A percentile compares a stretch with the other conserved stretches of the same genome.
These are phyloP conservation scores for Termitomyces sp. DNA, from an alignment of 768 basidiomycete species.

Conservation along the genomic window DNA sequence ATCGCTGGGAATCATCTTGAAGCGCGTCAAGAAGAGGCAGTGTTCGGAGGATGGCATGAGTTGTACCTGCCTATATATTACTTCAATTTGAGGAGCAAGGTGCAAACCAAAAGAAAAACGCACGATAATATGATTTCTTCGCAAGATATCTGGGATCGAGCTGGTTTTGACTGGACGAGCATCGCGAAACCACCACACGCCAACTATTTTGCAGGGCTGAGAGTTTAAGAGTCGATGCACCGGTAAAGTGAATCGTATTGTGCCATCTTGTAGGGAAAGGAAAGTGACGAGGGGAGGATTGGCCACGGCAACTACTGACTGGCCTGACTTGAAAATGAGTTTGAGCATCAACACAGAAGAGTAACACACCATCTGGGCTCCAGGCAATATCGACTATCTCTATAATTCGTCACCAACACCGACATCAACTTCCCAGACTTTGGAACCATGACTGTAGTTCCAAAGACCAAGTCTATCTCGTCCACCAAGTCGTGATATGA, in stretches of 20 bases:
- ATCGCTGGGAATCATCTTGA: conserved; percentile 60
- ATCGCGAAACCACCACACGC: conserved; percentile 74
- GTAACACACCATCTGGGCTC: conserved; percentile 73
- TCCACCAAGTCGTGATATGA: conserved; percentile 64
- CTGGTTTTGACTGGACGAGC: conserved; percentile 33
- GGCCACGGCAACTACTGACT: conserved; percentile 68
- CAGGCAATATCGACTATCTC: conserved; percentile 63
- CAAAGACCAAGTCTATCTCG: conserved; percentile 72
- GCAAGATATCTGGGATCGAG: conserved; percentile 74
- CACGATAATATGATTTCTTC: conserved; percentile 62
- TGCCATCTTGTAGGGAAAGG: conserved; percentile 79
- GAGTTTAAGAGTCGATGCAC: conserved; percentile 22
- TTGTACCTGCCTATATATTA: conserved; percentile 66
- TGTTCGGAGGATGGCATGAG: conserved; percentile 63
- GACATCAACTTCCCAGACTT: conserved; percentile 79
- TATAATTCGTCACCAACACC: conserved; percentile 38
- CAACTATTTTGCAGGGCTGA: conserved; percentile 30
- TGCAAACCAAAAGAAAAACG: conserved; percentile 17
- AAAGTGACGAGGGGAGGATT: conserved; percentile 65
- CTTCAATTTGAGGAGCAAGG: conserved; percentile 3
- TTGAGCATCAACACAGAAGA: conserved; percentile 2
- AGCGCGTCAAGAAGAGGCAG: conserved; percentile 71
- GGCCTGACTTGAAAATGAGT: conserved; percentile 36
- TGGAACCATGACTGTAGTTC: conserved; percentile 72
- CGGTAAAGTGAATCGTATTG: conserved; percentile 43